These are phyloP conservation scores for Aegilops longissima DNA, from an alignment of 176 grass and related monocot species.

Conservation along the genomic window DNA sequence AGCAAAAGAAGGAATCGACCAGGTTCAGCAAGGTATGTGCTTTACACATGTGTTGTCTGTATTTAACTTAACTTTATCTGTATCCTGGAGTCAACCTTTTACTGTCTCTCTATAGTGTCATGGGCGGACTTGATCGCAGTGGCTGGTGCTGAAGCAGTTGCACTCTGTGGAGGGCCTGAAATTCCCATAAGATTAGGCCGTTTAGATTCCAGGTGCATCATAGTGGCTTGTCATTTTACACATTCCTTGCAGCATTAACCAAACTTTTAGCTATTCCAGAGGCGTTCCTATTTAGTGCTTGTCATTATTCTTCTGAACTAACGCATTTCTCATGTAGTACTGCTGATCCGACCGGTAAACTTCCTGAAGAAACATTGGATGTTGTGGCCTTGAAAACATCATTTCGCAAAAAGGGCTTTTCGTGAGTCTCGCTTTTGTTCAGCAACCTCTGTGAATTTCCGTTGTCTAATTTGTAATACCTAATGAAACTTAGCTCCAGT, in stretches of 20 bases:
- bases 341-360: slow-evolving; percentile 73
- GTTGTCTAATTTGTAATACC: not conserved
- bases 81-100: slow-evolving; percentile 21
- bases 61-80: slow-evolving; percentile 23
- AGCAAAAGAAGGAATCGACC: slow-evolving; percentile 69
- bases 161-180: slow-evolving; percentile 73
- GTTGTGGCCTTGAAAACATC: slow-evolving; percentile 58
- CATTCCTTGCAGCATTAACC: not conserved
- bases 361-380: slow-evolving; percentile 91
- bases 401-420: slow-evolving; percentile 78
- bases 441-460: slow-evolving; percentile 4
- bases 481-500: not conserved
- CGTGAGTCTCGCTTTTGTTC: slow-evolving; percentile 65
- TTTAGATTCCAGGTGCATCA: slow-evolving; percentile 77
- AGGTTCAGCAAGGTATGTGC: slow-evolving; percentile 61
- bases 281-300: not conserved
- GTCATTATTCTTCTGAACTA: slow-evolving; percentile 30
- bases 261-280: not conserved
- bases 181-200: slow-evolving; percentile 81
- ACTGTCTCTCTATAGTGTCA: slow-evolving; percentile 56
- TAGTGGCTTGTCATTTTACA: slow-evolving; percentile 28
- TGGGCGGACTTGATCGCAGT: slow-evolving; percentile 98
- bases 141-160: slow-evolving; percentile 84
- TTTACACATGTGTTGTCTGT: slow-evolving; percentile 9
- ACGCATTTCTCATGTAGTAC: slow-evolving; percentile 36